Base-by-base conservation (phyloP, 1,139 yeast genomes). In the Lodderomyces margitis region DNA sequence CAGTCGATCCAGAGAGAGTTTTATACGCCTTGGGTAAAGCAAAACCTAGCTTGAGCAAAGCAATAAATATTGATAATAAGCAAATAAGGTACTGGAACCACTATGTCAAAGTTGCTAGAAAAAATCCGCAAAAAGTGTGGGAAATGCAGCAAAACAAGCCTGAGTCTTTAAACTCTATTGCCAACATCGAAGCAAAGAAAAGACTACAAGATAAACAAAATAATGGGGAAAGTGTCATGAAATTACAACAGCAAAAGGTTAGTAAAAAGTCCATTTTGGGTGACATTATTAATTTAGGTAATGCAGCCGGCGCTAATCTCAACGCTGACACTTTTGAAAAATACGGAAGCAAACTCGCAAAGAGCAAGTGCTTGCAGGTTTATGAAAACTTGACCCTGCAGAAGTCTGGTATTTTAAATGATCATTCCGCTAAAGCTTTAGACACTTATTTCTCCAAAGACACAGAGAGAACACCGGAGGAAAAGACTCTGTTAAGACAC, bases 1-100 rank as follows among this genome's bases (percentile, higher is more conserved):
- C 81, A 46, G 96, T 91, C 32, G 79, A 77, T 41, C 97, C 98
- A 4, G 92, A 83, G 49, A 83, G 85, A 51, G 98, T 89, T 7
- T 70, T 94, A 43, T 75, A 75, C 50, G 97, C 97, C 5, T 68
- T 89, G 64, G 98, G 98, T 48, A 78, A 87, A 46, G 69, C 74
- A 46, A 91, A 89, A 63, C 98, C 97, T 40, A 73, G 86, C 46
- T 62, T 86, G 37, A 75, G 75, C 51, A 73, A 82, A 54, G 78
- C 95, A 5, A 66, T 86, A 42, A 77, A 78, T 49, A 70, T 82
- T 28, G 95, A 87, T 57, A 80, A 78, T 55, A 70, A 70, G 25
- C 96, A 88, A 63, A 80, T 87, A 38, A 64, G 74, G 17, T 75
- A 78, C 47, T 91, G 91, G 92, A 89, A 88, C 64, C 68, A 74